phyloP scores from a whole-genome alignment of 2,329 filamentous ascomycete species.

The Mariannaea sp. region DNA sequence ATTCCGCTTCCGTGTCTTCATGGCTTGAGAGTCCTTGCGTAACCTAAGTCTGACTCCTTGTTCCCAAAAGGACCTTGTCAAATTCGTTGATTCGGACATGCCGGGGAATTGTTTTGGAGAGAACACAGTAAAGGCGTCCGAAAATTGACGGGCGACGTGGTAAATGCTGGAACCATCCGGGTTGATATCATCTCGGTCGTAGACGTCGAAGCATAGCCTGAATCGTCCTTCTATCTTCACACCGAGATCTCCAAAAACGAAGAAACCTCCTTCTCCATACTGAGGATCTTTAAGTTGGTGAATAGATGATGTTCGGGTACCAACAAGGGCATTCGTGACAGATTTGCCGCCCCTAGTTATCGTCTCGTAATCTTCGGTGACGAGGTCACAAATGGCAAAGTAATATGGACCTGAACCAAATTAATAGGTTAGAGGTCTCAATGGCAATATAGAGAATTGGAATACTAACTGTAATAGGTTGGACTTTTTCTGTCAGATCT shows the following conservation, averaged over 20 bases:
- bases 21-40: constrained; percentile 76
- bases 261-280: constrained; percentile 81
- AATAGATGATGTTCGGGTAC: constrained; percentile 78
- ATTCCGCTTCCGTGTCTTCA: constrained; percentile 54
- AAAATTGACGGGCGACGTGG: constrained; percentile 43
- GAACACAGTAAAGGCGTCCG: constrained; percentile 69
- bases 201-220: constrained; percentile 76
- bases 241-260: constrained; percentile 89
- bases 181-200: constrained; percentile 47
- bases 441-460: neutral
- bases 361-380: constrained; percentile 49
- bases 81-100: constrained; percentile 78
- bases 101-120: constrained; percentile 75
- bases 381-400: constrained; percentile 53
- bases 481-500: constrained; percentile 26
- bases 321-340: constrained; percentile 62
- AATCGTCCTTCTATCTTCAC: constrained; percentile 75
- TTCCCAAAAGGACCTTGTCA: constrained; percentile 83
- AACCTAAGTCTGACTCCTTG: constrained; percentile 83
- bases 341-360: constrained; percentile 40
- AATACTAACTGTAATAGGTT: constrained; percentile 33
- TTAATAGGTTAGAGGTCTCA: constrained; percentile 29
- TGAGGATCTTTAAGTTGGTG: constrained; percentile 80
- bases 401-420: constrained; percentile 50
- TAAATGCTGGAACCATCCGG: constrained; percentile 27